Base-by-base conservation (phyloP, 139 green algal species). In the Asterochloris erici region DNA sequence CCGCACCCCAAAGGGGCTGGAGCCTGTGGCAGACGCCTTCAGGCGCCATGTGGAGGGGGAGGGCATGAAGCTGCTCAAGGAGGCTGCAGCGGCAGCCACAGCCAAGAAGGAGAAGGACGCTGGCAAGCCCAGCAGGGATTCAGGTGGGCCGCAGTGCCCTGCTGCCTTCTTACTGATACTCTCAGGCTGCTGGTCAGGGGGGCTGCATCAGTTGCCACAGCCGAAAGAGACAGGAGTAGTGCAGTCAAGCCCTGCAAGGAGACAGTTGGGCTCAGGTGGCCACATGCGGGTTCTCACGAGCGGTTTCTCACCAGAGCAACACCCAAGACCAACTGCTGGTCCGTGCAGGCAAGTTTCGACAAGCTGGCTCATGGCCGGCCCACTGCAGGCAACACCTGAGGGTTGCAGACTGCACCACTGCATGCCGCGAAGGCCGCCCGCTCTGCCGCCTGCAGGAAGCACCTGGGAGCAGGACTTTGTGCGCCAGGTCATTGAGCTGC, bases 11-110 rank as follows among this genome's bases (percentile, higher is more conserved):
- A 95, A 94, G 74, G 97, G 97, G 38, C 89, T 99, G 82, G 91
- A 97, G 54, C 97, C 97, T 17, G 92, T 99, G 60, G 93, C 95
- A 12, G 91, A 96, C 10, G 93, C 96, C 28, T 99, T 98, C 91
- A 93, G 92, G 83, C 87, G 94, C 83, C 96, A 99, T 81, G 93
- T 99, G 74, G 96, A 98, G 84, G 87, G 84, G 17, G 96, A 99
- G 87, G 97, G 94, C 83, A 95, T 93, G 87, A 92, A 93, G 83
- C 91, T 96, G 79, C 91, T 98, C 47, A 93, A 90, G 70, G 87
- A 95, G 80, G 91, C 92, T n/a, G 92, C 90, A 10, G 89, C 95
- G 74, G 91, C 89, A 23, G 85, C 90, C 21, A 91, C 94, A 73
- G 87, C 88, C 29, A 95, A 95, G 83, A 92, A 93, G 82, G 89